Evolutionary conservation across 1,284 basidiomycete genomes (phyloP), one percentile per base, ranked within the genome.

Genomic region (Spongiforma sp.): DNA sequence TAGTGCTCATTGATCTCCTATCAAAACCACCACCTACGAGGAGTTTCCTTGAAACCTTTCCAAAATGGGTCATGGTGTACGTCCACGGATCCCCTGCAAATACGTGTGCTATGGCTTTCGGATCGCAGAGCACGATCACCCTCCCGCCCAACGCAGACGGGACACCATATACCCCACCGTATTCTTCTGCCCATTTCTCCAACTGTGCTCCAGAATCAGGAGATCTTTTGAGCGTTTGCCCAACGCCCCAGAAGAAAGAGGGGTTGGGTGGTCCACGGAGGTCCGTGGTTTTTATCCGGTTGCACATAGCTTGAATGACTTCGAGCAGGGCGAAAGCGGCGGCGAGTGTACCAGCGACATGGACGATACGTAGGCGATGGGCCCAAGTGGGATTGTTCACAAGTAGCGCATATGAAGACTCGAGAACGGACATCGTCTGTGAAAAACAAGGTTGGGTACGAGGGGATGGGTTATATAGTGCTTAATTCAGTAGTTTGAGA

Each of bases 21-120:
- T 12, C 6, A 24, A 26, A 53, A 41, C 24, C 1, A 34, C 6
- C 58, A 82, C 71, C 64, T 24, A 72, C 73, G 4, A 61, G 0
- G 3, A 17, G 53, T 43, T 69, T 71, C 14, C 63, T 62, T 3
- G 30, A 60, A 6, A 61, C 26, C 53, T 61, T 36, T 19, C 9
- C 30, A 6, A 53, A 37, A 7, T 66, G 66, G 0, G 67, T 57
- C 17, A 43, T 15, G 17, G 62, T 19, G 26, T 72, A 75, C 17
- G 65, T 66, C 66, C 78, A 81, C 0, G 85, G 82, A 59, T 87
- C 86, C 61, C 77, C 79, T 0, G 79, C 76, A 65, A 83, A 85
- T 61, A 86, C 82, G 65, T 88, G 84, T 0, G 81, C 75, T 37
- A 84, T 75, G 0, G 87, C 87, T 67, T 83, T 86, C 0, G 86